A percentile compares a stretch with the other conserved stretches of the same genome.
These are phyloP conservation scores for Solanum tarijense DNA, from an alignment of 257 asterid species.

Conservation along the genomic window DNA sequence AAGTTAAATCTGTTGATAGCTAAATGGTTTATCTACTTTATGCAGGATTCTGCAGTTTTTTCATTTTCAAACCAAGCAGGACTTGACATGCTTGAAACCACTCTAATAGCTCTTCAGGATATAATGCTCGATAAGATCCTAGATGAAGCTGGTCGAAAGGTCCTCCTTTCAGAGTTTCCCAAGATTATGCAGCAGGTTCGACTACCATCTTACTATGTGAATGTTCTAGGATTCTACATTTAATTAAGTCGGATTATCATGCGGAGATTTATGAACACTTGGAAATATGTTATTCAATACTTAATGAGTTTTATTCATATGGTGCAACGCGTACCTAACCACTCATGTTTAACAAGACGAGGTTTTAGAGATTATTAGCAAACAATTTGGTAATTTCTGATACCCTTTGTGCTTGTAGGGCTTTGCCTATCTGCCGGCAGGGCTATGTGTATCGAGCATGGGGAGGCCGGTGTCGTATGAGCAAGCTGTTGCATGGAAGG, in stretches of 20 bases:
- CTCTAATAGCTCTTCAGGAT: conserved; percentile 82
- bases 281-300: background rate
- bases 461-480: conserved; percentile 80
- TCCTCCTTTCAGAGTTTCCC: conserved; percentile 71
- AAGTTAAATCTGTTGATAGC: background rate
- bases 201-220: background rate
- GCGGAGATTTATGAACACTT: background rate
- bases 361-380: background rate
- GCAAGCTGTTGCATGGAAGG: conserved; percentile 87
- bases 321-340: background rate
- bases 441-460: conserved; percentile 88
- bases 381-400: background rate
- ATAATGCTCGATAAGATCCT: conserved; percentile 84
- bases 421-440: conserved; percentile 63
- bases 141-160: conserved; percentile 75
- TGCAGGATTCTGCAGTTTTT: conserved; percentile 81
- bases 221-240: background rate
- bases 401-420: conserved; percentile 34
- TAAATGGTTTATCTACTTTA: background rate
- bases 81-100: conserved; percentile 96
- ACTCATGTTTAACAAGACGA: background rate
- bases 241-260: background rate
- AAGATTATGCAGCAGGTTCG: conserved; percentile 95
- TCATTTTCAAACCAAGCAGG: conserved; percentile 93
- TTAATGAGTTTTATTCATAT: background rate